phyloP scores from a whole-genome alignment of 2,329 filamentous ascomycete species.

The Verticillium zaregamsianum region DNA sequence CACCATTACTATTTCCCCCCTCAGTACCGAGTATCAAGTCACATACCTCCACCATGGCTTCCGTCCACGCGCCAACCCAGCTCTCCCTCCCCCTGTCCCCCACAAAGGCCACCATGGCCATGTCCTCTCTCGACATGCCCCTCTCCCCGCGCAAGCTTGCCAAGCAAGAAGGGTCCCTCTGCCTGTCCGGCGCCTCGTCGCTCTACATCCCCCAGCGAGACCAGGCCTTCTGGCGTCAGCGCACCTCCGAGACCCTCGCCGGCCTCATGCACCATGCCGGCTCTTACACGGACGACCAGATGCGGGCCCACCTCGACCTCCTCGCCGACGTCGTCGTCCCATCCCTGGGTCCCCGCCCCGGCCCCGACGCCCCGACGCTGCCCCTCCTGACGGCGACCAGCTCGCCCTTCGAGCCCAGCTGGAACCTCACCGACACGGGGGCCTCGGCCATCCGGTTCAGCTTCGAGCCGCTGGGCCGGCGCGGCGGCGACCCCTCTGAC shows the following conservation, averaged over 20 bases:
- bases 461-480: slow-evolving; percentile 13
- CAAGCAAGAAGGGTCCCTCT: slow-evolving; percentile 8
- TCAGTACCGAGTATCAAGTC: not conserved
- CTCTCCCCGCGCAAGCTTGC: not conserved
- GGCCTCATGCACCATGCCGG: slow-evolving; percentile 10
- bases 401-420: slow-evolving; percentile 12
- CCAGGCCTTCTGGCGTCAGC: slow-evolving; percentile 11
- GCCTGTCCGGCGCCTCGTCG: not conserved
- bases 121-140: not conserved
- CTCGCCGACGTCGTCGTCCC: slow-evolving; percentile 12
- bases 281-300: slow-evolving; percentile 10
- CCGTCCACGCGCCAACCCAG: not conserved
- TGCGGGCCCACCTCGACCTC: slow-evolving; percentile 7
- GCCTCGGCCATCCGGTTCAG: slow-evolving; percentile 10
- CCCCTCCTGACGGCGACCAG: slow-evolving; percentile 9
- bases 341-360: slow-evolving; percentile 9
- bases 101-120: not conserved
- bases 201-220: slow-evolving; percentile 8
- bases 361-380: slow-evolving; percentile 5
- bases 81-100: not conserved
- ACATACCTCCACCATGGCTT: not conserved
- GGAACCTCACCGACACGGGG: slow-evolving; percentile 13
- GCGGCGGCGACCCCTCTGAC: slow-evolving; percentile 6
- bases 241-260: slow-evolving; percentile 10
- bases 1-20: not conserved